Evolutionary conservation across 106 monocot genomes (phyloP), one percentile per base, ranked within the genome.

Genomic region (Dendrobium nobile): DNA sequence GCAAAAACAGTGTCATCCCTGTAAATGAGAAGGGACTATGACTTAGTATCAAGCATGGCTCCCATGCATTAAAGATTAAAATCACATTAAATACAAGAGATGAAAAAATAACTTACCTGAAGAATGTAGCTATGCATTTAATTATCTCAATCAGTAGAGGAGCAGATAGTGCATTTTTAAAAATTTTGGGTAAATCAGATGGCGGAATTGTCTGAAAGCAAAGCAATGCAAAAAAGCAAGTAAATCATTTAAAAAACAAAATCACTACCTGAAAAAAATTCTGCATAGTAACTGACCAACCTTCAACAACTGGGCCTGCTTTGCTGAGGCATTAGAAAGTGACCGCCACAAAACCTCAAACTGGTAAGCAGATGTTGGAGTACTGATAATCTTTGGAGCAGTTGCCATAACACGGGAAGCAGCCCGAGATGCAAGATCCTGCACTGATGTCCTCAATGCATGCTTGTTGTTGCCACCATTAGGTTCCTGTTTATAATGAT

Each of bases 281-380:
- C 13, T 59, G 1, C 0, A 72, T 10, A 83, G 8, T 27, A 48
- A 48, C 20, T 48, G 22, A 83, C 41, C 61, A 77, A 95, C 99
- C 93, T 95, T 99, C n/a, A 99, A 79, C 77, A 99, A 73, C 42
- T 79, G 79, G 82, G 82, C 75, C 87, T 99, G 99, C 76, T 75
- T 51, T 20, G 31, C 22, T 79, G 77, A 64, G 73, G 95, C 93
- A 78, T 89, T 75, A 73, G 95, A 99, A 9, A 95, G 87, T 40
- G 90, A 84, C 48, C 90, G 88, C 95, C 95, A 99, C 18, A 87
- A 93, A 82, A 95, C 90, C 78, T 99, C 99, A 86, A 99, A 95
- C 68, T 99, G 90, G 75, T 99, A 99, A 75, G 95, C 93, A 47
- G 95, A 84, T 72, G 87, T 99, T 84, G 99, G 99, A 24, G 84